Evolutionary conservation across 495 filamentous ascomycete species (phyloP), one percentile per base, ranked within the genome.

Genomic region (Jackrogersella minutella): DNA sequence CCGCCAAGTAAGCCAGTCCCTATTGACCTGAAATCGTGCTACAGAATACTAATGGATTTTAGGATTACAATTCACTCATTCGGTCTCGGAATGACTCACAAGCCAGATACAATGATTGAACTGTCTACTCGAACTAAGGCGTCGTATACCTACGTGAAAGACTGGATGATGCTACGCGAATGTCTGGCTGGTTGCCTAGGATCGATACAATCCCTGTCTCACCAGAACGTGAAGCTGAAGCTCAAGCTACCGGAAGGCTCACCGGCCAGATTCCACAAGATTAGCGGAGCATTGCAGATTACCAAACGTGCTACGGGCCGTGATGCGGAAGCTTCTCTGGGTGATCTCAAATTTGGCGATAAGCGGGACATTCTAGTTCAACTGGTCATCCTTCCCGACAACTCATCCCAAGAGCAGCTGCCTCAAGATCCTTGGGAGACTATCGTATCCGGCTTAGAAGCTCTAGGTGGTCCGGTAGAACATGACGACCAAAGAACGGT

Each of bases 81-180:
- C 71, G 95, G 95, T 40, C 86, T 99, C 33, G 95, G 95, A 22
- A 85, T 97, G 78, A 97, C 95, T 0, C 95, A 99, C 78, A 99
- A 99, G 77, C 95, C 95, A 5, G 96, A 98, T 74, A 97, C 93
- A 0, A 96, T 99, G 91, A 97, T 99, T 50, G 95, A 98, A 72
- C 79, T 99, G 2, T 97, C 96, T 5, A 93, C 92, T 26, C 86
- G 94, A 52, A 99, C 95, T 5, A 99, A 98, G 78, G 95, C 93
- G 3, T 93, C 92, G 14, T 99, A 97, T 70, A 93, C 93, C 4
- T 99, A 98, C 71, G 93, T 98, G 70, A 98, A 98, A 76, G 95
- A 99, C 74, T 99, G 95, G 95, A 99, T 98, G 95, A 98, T 97
- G 93, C 84, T 99, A 30, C 88, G 95, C 16, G 95, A 99, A 76